A percentile compares a stretch with the other conserved stretches of the same genome.
Conservation (phyloP, 306 rosid genomes). For the Citrullus amarus region DNA sequence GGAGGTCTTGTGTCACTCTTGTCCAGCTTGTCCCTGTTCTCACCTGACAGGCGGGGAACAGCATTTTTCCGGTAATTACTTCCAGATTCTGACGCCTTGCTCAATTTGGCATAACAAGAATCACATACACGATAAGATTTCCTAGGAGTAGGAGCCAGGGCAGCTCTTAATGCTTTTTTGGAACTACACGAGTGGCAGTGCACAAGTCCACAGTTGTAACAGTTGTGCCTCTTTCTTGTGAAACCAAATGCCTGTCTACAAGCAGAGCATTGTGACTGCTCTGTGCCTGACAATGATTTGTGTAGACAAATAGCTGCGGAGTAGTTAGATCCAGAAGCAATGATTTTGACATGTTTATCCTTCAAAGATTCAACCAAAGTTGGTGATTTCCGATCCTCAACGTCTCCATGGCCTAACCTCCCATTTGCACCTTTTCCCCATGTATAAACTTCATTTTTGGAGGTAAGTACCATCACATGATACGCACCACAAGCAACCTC, state of each 20-base stretch:
- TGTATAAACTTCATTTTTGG: slow-evolving; percentile 86
- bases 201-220: slow-evolving; percentile 96
- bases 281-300: slow-evolving; percentile 83
- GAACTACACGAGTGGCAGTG: slow-evolving; percentile 91
- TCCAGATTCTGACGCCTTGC: slow-evolving; percentile 53
- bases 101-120: slow-evolving; percentile 61
- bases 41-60: slow-evolving; percentile 81
- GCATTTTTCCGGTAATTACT: slow-evolving; percentile 44
- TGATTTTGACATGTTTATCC: slow-evolving; percentile 81
- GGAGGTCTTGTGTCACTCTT: slow-evolving; percentile 69
- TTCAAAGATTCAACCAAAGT: slow-evolving; percentile 75
- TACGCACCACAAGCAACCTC: slow-evolving; percentile 96
- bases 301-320: slow-evolving; percentile 95
- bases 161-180: slow-evolving; percentile 73
- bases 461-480: slow-evolving; percentile 84
- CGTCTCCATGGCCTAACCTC: slow-evolving; percentile 86
- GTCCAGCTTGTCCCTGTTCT: slow-evolving; percentile 86
- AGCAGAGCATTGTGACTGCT: slow-evolving; percentile 86
- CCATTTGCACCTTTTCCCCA: slow-evolving; percentile 99
- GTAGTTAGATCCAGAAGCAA: slow-evolving; percentile 76
- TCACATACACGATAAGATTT: slow-evolving; percentile 98
- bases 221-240: slow-evolving; percentile 89
- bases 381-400: slow-evolving; percentile 66
- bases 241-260: slow-evolving; percentile 88
- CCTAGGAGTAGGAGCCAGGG: slow-evolving; percentile 89